Conservation (phyloP, 768 basidiomycete genomes). For the Pholiota molesta region DNA sequence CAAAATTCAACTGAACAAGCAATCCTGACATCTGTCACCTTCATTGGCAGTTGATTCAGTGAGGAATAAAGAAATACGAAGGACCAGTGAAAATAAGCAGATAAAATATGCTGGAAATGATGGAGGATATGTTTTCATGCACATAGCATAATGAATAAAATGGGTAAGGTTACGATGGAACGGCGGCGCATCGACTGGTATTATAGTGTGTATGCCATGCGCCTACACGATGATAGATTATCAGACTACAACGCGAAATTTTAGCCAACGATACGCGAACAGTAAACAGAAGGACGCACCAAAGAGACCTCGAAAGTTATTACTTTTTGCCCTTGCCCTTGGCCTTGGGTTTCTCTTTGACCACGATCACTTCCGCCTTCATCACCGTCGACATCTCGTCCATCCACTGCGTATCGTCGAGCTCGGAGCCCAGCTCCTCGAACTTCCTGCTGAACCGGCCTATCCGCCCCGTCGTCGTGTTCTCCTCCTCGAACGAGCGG, state of each 20-base stretch:
- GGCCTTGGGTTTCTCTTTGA: constrained; percentile 20
- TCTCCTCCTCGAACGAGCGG: constrained; percentile 65
- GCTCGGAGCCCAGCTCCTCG: constrained; percentile 34
- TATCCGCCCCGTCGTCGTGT: constrained; percentile 72
- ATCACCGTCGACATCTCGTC: constrained; percentile 27
- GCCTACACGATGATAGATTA: background rate
- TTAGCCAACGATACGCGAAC: background rate
- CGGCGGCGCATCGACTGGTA: background rate
- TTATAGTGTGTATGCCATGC: background rate
- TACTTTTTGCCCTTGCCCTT: constrained; percentile 22
- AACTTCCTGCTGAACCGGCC: constrained; percentile 82
- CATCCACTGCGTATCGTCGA: constrained; percentile 30
- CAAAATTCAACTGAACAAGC: no score
- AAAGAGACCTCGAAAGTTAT: constrained; percentile 3
- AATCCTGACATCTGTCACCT: background rate
- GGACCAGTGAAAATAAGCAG: background rate
- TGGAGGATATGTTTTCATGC: background rate
- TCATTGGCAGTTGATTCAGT: background rate
- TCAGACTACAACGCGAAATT: background rate
- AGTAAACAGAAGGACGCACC: background rate
- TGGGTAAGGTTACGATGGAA: background rate
- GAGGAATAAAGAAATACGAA: no score
- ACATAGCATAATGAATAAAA: background rate
- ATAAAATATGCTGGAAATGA: background rate
- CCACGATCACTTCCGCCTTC: constrained; percentile 24